Evolutionary conservation across 2,329 filamentous ascomycete genomes (phyloP), one percentile per base, ranked within the genome.

Genomic region (Diaporthe destruens): DNA sequence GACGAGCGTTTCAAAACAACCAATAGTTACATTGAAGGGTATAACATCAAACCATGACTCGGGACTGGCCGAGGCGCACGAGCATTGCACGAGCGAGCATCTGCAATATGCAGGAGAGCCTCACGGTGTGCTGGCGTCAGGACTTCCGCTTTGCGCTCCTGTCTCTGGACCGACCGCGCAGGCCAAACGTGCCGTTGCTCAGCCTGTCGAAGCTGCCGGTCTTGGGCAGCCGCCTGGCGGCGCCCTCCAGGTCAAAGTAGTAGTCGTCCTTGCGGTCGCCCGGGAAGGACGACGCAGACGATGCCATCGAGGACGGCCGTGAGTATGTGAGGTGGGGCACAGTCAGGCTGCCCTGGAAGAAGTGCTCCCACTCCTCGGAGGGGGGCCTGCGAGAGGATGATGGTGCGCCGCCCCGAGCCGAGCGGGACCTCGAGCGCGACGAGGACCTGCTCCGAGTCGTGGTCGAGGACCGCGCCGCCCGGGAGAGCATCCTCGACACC

Each of bases 131-230:
- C 20, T 29, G 42, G 16, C 18, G 42, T 65, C 61, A 51, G 39
- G 61, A 66, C 4, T 66, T 66, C 44, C 61, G 23, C 47, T 53
- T 66, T 39, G n/a, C 47, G 61, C 61, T 53, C 44, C 61, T 66
- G 47, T 53, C 61, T 14, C 61, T 66, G 47, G 61, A 66, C 29
- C 61, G 61, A 32, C 61, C 61, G 47, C 61, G 61, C n/a, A 53
- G n/a, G 42, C 70, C 70, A 39, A 71, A 71, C 11, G 70, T 71
- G 44, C 70, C 70, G 6, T 71, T 39, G 53, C 70, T 71, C 12
- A 71, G 70, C 53, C 70, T 71, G 61, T 71, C 70, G 42, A 71
- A 71, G 18, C 53, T 71, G n/a, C 23, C 23, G 5, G 49, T 49
- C 53, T 71, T 68, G 29, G 61, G 59, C 20, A 53, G 53, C 53